Base-by-base conservation (phyloP, 2,329 filamentous ascomycete genomes). In the Talaromyces funiculosus region DNA sequence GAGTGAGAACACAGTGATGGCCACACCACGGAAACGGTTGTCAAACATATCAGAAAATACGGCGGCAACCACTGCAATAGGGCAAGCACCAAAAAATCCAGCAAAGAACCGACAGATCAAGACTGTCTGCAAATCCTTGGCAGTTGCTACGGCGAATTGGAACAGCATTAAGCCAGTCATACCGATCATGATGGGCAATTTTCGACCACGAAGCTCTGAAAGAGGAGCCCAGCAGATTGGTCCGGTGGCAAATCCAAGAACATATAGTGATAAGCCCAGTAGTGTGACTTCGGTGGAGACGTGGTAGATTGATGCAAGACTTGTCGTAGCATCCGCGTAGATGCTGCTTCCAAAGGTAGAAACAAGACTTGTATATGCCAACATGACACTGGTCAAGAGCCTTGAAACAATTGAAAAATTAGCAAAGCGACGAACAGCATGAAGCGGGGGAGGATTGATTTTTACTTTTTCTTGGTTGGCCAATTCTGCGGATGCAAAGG, bases 401-500 rank as follows among this genome's bases (percentile, higher is more conserved):
- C 66, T 71, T 45, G 9, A 47, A 9, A 29, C 22, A 59, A 29
- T 62, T 66, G n/a, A n/a, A n/a, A n/a, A 2, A 18, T 43, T 47
- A 57, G 38, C 4, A 35, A 57, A 49, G 43, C 62, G 12, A 53
- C 62, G 61, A 53, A 29, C 22, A 22, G 22, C 35, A 22, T 2
- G 40, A 16, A 18, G 53, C 51, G 8, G n/a, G 16, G 40, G 4
- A 33, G 10, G 10, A 31, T 14, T 3, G 80, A 82, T 69, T n/a
- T n/a, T n/a, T 73, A 85, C 85, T 96, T 96, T 79, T 90, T 92
- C 70, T 78, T 84, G 58, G 89, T 69, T 0, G 89, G 82, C 92
- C 92, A 96, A 72, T 96, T 96, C 76, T 93, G 89, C 1, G 90
- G 88, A 73, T 96, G 91, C 62, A 92, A 70, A 2, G 91, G 91